These are phyloP conservation scores for Moniliophthora roreri DNA, from an alignment of 1,284 basidiomycete species.

Conservation along the genomic window DNA sequence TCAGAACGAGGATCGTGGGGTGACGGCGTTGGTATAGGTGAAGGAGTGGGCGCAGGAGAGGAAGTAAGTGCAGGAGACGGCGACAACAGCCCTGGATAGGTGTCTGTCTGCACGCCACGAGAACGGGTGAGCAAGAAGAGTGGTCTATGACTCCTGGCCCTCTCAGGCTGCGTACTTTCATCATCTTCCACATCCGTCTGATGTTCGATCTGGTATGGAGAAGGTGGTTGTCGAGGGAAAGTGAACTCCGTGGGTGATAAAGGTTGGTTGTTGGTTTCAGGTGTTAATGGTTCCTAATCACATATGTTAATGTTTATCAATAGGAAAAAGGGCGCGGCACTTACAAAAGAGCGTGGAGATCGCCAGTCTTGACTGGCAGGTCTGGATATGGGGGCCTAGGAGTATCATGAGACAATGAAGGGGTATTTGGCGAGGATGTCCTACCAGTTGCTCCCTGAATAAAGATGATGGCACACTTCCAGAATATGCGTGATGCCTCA, in stretches of 20 bases:
- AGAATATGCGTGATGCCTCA: constrained; percentile 35
- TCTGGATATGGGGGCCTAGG: constrained; percentile 12
- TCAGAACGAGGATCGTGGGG: constrained; percentile 64
- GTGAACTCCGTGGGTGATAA: constrained; percentile 56
- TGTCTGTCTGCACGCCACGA: constrained; percentile 77
- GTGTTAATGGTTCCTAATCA: constrained; percentile 59
- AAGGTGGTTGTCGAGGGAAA: constrained; percentile 35
- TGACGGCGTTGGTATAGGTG: constrained; percentile 43
- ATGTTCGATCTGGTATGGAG: constrained; percentile 45
- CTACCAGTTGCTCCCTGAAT: constrained; percentile 29
- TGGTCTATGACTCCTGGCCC: constrained; percentile 41
- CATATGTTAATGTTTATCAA: constrained; percentile 5
- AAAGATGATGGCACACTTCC: constrained; percentile 41
- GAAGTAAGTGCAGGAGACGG: constrained; percentile 27
- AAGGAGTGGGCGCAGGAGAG: constrained; percentile 33
- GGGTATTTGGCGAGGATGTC: background rate
- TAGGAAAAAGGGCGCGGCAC: constrained; percentile 15
- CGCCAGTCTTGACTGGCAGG: constrained; percentile 35
- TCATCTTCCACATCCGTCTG: constrained; percentile 40
- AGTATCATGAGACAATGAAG: background rate
- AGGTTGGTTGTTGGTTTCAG: constrained; percentile 56
- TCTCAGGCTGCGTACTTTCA: constrained; percentile 38
- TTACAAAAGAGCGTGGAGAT: constrained; percentile 39
- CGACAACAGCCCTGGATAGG: constrained; percentile 23
- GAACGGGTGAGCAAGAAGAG: constrained; percentile 64